phyloP scores from a whole-genome alignment of 2,329 filamentous ascomycete species.

The Endoconidiophora polonica region DNA sequence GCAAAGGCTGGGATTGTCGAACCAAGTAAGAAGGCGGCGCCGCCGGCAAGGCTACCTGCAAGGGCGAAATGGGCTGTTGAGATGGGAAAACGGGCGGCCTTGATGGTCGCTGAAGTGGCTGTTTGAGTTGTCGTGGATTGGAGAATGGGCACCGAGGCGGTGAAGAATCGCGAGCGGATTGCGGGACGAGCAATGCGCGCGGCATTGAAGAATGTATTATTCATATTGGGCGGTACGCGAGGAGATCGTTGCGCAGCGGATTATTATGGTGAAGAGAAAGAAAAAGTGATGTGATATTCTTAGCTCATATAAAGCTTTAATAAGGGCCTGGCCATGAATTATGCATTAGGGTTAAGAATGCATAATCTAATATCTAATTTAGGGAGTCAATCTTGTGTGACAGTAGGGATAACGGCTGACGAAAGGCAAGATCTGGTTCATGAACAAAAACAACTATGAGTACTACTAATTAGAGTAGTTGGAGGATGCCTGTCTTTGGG shows the following conservation, averaged over 20 bases:
- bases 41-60: not conserved
- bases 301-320: not conserved
- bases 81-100: not conserved
- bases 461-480: not conserved
- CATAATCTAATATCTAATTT: not conserved
- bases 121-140: not conserved
- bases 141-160: not conserved
- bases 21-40: not conserved
- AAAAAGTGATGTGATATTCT: not conserved
- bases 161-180: conserved; percentile 7
- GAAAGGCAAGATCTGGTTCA: not conserved
- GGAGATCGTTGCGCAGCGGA: not conserved
- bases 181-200: conserved; percentile 3
- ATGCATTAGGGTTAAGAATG: not conserved
- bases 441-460: not conserved
- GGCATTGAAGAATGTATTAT: conserved; percentile 5
- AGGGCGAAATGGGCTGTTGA: not conserved
- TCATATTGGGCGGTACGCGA: not conserved
- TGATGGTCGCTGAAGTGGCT: not conserved
- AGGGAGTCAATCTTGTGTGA: too few relatives aligned
- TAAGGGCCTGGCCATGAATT: not conserved
- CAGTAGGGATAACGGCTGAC: too few relatives aligned
- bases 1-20: not conserved
- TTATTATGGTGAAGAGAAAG: not conserved
- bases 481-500: too few relatives aligned